Evolutionary conservation across 2,329 filamentous ascomycete species (phyloP).

Genomic region (Emergomyces africanus): DNA sequence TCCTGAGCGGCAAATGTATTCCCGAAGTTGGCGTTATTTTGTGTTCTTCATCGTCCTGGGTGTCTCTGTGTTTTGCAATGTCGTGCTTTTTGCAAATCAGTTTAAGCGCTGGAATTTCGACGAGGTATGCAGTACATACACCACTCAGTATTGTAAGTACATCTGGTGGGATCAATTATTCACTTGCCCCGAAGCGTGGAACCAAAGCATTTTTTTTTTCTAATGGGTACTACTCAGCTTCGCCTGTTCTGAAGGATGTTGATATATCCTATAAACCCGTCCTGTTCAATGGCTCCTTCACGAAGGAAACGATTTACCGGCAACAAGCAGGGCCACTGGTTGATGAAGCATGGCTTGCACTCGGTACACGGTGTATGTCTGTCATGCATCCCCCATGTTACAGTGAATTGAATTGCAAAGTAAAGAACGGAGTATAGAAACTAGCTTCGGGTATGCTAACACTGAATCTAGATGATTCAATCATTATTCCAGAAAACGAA

Average conservation of each 20-base stretch:
- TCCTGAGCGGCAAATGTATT: background rate
- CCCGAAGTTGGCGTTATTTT: background rate
- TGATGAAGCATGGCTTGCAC: slow-evolving; percentile 43
- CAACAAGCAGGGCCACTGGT: slow-evolving; percentile 39
- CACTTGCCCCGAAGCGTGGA: background rate
- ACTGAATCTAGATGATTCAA: slow-evolving; percentile 27
- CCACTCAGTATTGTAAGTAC: slow-evolving; percentile 6
- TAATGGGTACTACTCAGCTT: background rate
- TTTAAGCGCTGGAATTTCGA: slow-evolving; percentile 4
- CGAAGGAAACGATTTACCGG: slow-evolving; percentile 43
- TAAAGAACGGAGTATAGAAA: background rate
- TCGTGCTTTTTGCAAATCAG: slow-evolving; percentile 5
- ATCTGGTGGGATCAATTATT: background rate
- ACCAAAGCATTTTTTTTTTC: background rate
- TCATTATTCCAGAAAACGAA: slow-evolving; percentile 39
- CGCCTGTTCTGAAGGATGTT: slow-evolving; percentile 29
- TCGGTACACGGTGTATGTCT: slow-evolving; percentile 41
- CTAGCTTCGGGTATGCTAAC: background rate
- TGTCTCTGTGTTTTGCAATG: slow-evolving; percentile 9
- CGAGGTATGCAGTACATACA: slow-evolving; percentile 5
- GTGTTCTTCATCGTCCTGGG: background rate
- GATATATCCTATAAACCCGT: slow-evolving; percentile 29
- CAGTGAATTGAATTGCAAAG: too few relatives aligned
- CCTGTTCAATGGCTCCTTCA: slow-evolving; percentile 45
- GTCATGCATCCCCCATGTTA: too few relatives aligned